Evolutionary conservation across 768 basidiomycete genomes (phyloP).

Genomic region (Holtermannia corniformis): DNA sequence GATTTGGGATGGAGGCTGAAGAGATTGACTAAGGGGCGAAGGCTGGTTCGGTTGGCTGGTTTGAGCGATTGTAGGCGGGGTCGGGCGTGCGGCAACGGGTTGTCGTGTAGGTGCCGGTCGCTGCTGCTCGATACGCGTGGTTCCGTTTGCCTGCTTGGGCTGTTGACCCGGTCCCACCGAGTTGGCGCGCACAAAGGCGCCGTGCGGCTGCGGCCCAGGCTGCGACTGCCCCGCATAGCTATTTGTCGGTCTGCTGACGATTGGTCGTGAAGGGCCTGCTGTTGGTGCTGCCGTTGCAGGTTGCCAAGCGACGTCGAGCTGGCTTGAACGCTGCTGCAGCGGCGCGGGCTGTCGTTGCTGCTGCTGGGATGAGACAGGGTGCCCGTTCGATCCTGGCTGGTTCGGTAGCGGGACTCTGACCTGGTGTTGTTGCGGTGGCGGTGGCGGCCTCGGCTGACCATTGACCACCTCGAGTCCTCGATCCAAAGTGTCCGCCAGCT

Average conservation of each 20-base stretch:
- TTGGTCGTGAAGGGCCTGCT: too few relatives aligned
- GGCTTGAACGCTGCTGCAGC: background rate
- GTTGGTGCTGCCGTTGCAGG: too few relatives aligned
- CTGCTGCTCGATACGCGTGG: background rate
- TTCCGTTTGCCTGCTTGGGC: background rate
- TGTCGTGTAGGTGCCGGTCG: too few relatives aligned
- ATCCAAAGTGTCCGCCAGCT: background rate
- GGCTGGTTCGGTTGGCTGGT: background rate
- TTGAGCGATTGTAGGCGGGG: too few relatives aligned
- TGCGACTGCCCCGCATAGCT: too few relatives aligned
- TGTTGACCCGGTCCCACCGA: background rate
- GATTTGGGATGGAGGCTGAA: background rate
- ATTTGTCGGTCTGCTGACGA: too few relatives aligned
- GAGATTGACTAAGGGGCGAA: background rate
- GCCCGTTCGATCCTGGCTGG: background rate
- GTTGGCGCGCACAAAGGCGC: background rate
- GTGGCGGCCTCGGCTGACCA: too few relatives aligned
- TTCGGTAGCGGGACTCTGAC: background rate
- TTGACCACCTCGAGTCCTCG: background rate
- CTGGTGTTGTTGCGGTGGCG: too few relatives aligned
- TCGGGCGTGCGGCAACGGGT: too few relatives aligned
- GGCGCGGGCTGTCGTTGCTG: background rate
- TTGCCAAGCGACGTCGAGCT: background rate
- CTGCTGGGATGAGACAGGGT: background rate
- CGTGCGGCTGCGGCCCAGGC: background rate